Percentiles rank a stretch among this genome's conserved stretches.
Conservation (phyloP, 495 filamentous ascomycete genomes). For the Cryomyces antarcticus region DNA sequence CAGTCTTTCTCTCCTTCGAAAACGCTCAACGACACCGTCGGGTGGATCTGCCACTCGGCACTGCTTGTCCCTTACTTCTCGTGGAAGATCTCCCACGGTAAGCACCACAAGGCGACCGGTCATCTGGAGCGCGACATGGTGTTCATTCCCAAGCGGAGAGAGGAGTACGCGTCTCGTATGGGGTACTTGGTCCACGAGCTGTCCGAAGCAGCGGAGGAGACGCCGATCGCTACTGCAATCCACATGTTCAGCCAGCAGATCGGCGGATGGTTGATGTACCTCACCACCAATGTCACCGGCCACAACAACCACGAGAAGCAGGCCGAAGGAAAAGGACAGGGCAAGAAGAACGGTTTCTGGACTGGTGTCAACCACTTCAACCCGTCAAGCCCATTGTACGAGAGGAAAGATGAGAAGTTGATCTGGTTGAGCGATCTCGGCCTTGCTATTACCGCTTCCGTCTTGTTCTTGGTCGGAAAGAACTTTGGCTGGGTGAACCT, state of each 20-base stretch:
- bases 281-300: constrained; percentile 73
- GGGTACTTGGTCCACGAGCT: constrained; percentile 59
- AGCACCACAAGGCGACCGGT: constrained; percentile 78
- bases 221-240: constrained; percentile 59
- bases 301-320: constrained; percentile 73
- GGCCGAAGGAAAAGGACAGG: constrained; percentile 50
- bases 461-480: constrained; percentile 22
- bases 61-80: constrained; percentile 55
- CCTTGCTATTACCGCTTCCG: constrained; percentile 13
- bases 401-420: constrained; percentile 51
- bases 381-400: constrained; percentile 71
- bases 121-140: constrained; percentile 96
- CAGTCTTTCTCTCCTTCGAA: constrained; percentile 45
- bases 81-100: constrained; percentile 55
- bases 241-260: constrained; percentile 67
- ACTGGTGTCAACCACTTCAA: constrained; percentile 84
- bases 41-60: constrained; percentile 43
- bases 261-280: constrained; percentile 77
- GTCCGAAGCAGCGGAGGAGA: constrained; percentile 79
- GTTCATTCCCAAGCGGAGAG: constrained; percentile 72
- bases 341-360: constrained; percentile 64
- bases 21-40: constrained; percentile 42
- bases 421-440: constrained; percentile 60
- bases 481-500: constrained; percentile 72
- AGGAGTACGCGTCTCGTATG: constrained; percentile 47